These are phyloP conservation scores for Salix exigua DNA, from an alignment of 345 rosid species.

Conservation along the genomic window DNA sequence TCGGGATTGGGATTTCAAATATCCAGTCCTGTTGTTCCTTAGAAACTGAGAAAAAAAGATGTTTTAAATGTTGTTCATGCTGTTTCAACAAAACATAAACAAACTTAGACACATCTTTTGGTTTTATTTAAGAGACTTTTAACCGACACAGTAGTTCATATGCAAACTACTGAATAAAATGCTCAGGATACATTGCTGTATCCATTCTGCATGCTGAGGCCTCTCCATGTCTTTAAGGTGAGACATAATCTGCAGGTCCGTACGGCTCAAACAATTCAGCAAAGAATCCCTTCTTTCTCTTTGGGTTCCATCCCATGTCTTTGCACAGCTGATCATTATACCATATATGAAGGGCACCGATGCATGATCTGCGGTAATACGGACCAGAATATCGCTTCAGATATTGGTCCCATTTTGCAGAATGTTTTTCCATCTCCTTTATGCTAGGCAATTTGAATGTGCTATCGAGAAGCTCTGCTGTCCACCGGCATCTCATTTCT, in stretches of 20 bases:
- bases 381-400: neutral
- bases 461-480: conserved; percentile 33
- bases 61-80: neutral
- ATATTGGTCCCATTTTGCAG: neutral
- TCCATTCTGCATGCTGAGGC: neutral
- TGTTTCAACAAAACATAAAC: neutral
- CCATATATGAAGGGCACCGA: conserved; percentile 3
- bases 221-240: conserved; percentile 6
- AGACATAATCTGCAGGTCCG: conserved; percentile 36
- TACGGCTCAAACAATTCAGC: conserved; percentile 40
- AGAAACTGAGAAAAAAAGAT: neutral
- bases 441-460: conserved; percentile 4
- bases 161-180: neutral
- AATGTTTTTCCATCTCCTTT: neutral
- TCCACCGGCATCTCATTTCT: conserved; percentile 41
- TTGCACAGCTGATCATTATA: neutral
- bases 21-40: neutral
- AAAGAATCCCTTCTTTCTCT: conserved; percentile 32
- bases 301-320: conserved; percentile 28
- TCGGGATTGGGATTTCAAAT: neutral
- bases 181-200: neutral
- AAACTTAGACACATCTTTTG: neutral
- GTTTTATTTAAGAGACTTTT: neutral
- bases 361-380: neutral
- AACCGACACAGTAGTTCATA: neutral